Evolutionary conservation across 371 early-diverging fungal genomes (phyloP).

Genomic region (Apophysomyces sp.): DNA sequence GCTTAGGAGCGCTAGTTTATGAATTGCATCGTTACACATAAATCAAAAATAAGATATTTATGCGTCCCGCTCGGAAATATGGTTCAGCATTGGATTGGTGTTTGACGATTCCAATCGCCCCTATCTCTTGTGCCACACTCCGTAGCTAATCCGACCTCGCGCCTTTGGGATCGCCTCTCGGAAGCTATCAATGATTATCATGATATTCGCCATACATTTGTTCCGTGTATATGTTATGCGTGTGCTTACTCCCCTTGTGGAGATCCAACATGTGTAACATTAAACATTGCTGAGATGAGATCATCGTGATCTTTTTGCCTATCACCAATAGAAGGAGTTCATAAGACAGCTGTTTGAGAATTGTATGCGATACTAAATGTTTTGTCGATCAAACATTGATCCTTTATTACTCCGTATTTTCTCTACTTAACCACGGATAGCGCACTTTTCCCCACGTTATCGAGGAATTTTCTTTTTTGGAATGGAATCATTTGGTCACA

Average conservation of each 20-base stretch:
- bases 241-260: background rate
- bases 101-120: background rate
- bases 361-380: too few species aligned
- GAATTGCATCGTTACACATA: background rate
- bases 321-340: too few species aligned
- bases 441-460: too few species aligned
- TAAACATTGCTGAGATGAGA: background rate
- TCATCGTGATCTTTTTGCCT: background rate
- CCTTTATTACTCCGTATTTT: too few species aligned
- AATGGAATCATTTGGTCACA: too few species aligned
- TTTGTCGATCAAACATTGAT: too few species aligned
- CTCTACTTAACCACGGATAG: too few species aligned
- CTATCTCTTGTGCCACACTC: background rate
- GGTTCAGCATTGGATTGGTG: background rate
- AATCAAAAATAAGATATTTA: background rate
- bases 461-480: too few species aligned
- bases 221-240: background rate
- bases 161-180: background rate
- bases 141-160: background rate
- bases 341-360: too few species aligned
- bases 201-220: background rate
- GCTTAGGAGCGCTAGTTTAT: background rate
- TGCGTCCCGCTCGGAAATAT: background rate
- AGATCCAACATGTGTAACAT: background rate
- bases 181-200: background rate